phyloP scores from a whole-genome alignment of 2,329 filamentous ascomycete genomes.

The Penicillium polonicum region DNA sequence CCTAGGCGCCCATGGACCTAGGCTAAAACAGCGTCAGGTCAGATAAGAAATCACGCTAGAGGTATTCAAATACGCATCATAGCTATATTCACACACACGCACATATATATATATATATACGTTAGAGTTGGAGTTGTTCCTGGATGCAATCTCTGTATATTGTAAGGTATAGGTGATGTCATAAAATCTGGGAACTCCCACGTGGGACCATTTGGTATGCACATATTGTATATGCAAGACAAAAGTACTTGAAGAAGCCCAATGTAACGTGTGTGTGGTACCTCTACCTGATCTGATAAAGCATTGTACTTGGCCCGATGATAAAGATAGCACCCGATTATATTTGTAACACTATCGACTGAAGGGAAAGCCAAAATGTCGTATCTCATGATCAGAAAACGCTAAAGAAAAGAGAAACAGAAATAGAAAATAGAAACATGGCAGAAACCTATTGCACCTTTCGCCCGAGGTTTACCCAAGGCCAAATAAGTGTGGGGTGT shows the following conservation, averaged over 20 bases:
- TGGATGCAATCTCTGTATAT: neutral
- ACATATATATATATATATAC: no score
- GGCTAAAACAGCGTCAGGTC: neutral
- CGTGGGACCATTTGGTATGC: neutral
- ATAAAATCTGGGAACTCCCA: neutral
- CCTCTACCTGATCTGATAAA: neutral
- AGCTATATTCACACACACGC: neutral
- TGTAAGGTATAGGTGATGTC: neutral
- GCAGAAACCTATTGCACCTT: neutral
- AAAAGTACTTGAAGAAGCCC: neutral
- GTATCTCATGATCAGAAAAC: slow-evolving; percentile 3
- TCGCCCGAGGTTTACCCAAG: neutral
- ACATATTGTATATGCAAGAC: neutral
- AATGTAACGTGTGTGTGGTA: neutral
- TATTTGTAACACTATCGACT: neutral
- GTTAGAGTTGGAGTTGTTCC: neutral
- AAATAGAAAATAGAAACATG: neutral
- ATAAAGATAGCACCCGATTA: neutral
- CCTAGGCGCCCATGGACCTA: neutral
- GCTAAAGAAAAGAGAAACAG: neutral
- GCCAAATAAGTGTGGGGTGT: neutral
- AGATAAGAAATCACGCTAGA: neutral
- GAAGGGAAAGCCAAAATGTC: neutral
- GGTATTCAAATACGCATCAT: neutral
- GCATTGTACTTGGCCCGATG: neutral